phyloP scores from a whole-genome alignment of 1,284 basidiomycete genomes.

The Sporisorium exsertum region DNA sequence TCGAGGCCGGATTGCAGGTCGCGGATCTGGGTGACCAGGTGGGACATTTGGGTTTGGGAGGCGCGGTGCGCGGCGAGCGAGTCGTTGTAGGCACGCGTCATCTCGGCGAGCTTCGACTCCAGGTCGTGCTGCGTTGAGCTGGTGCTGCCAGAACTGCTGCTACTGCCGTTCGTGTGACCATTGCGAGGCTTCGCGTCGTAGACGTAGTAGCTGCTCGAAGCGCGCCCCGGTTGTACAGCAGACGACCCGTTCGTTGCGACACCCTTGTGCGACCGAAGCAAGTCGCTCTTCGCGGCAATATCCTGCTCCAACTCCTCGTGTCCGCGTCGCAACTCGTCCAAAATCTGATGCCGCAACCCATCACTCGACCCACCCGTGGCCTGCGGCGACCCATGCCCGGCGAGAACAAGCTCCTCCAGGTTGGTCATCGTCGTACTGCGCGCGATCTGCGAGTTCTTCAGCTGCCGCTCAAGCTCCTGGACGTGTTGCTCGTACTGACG shows the following conservation, averaged over 20 bases:
- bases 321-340: constrained; percentile 76
- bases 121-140: constrained; percentile 70
- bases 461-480: constrained; percentile 76
- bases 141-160: no score
- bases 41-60: constrained; percentile 84
- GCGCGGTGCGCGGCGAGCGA: constrained; percentile 80
- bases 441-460: constrained; percentile 70
- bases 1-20: constrained; percentile 83
- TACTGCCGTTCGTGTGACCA: constrained; percentile 23
- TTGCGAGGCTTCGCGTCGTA: constrained; percentile 19
- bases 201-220: constrained; percentile 48
- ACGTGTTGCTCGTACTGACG: constrained; percentile 79
- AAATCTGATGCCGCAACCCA: constrained; percentile 76
- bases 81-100: constrained; percentile 80
- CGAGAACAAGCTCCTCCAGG: constrained; percentile 58
- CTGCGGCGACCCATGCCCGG: constrained; percentile 31
- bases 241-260: neutral
- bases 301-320: constrained; percentile 66
- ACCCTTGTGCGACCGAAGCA: constrained; percentile 53
- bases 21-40: constrained; percentile 83
- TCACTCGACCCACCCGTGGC: constrained; percentile 68
- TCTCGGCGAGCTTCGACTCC: constrained; percentile 75
- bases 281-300: constrained; percentile 62
- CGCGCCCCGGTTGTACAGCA: constrained; percentile 8
- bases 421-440: constrained; percentile 68